A percentile compares a stretch with the other conserved stretches of the same genome.
These are phyloP conservation scores for Pyrenophora seminiperda DNA, from an alignment of 2,329 filamentous ascomycete genomes.

Conservation along the genomic window DNA sequence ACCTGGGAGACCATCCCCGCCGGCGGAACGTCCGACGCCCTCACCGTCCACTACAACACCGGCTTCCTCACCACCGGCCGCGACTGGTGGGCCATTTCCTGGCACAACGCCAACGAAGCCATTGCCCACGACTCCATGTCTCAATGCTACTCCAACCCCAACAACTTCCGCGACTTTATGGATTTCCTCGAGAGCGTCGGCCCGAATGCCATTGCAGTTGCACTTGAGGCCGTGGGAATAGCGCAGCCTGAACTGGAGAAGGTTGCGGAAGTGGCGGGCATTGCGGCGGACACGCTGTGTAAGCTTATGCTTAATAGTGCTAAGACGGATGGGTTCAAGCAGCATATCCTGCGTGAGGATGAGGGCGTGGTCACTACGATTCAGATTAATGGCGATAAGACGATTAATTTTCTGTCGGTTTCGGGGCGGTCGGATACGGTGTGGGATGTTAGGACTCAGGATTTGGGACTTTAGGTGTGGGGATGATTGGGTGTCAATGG, in stretches of 20 bases:
- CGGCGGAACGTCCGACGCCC: neutral
- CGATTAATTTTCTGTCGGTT: slow-evolving; percentile 9
- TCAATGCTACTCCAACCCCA: neutral
- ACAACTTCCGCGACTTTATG: neutral
- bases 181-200: neutral
- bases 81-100: slow-evolving; percentile 18
- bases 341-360: slow-evolving; percentile 15
- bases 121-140: slow-evolving; percentile 1
- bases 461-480: too few relatives aligned
- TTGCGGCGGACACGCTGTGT: slow-evolving; percentile 14
- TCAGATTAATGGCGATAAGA: slow-evolving; percentile 13
- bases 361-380: slow-evolving; percentile 7
- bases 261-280: slow-evolving; percentile 7
- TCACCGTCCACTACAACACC: slow-evolving; percentile 15
- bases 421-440: slow-evolving; percentile 13
- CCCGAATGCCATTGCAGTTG: neutral
- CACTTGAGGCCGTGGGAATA: neutral
- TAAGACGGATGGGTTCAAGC: slow-evolving; percentile 12
- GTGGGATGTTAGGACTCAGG: too few relatives aligned
- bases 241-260: slow-evolving; percentile 6
- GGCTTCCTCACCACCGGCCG: slow-evolving; percentile 8
- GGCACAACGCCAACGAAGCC: slow-evolving; percentile 8
- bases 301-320: slow-evolving; percentile 15
- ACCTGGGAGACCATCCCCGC: slow-evolving; percentile 3
- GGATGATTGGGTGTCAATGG: too few relatives aligned